Conservation (phyloP, 352 stramenopile genomes). For the Saprolegnia diclina region DNA sequence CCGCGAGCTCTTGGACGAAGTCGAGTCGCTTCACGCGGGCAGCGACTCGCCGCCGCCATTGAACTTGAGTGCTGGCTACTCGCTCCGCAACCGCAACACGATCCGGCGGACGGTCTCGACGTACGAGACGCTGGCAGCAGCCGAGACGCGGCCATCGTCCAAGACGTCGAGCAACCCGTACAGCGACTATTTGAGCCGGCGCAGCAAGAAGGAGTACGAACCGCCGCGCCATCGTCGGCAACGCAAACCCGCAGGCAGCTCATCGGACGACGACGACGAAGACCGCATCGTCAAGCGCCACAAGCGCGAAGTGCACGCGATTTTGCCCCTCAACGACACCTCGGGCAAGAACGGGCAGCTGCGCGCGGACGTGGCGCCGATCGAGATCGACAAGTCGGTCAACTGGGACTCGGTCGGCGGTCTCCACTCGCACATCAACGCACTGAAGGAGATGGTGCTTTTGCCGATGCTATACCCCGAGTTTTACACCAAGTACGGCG, state of each 20-base stretch:
- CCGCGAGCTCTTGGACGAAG: neutral
- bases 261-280: conserved; percentile 40
- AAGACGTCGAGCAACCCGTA: conserved; percentile 42
- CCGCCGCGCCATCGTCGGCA: conserved; percentile 40
- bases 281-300: conserved; percentile 49
- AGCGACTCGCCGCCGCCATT: neutral
- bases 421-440: conserved; percentile 76
- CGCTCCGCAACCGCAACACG: conserved; percentile 28
- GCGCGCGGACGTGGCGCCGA: conserved; percentile 70
- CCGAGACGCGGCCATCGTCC: conserved; percentile 31
- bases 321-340: conserved; percentile 19
- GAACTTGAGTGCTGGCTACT: conserved; percentile 26
- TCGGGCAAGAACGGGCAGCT: conserved; percentile 37
- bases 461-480: conserved; percentile 90
- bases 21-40: conserved; percentile 1
- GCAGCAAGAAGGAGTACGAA: neutral
- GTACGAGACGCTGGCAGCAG: neutral
- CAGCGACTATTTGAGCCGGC: conserved; percentile 30
- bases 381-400: conserved; percentile 77
- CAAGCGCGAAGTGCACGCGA: conserved; percentile 30
- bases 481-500: conserved; percentile 87
- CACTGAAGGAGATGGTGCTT: conserved; percentile 93
- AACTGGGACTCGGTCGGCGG: conserved; percentile 84
- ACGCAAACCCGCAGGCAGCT: conserved; percentile 20
- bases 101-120: conserved; percentile 12